Conservation (phyloP, 352 stramenopile genomes). For the Blastocystis sp. region DNA sequence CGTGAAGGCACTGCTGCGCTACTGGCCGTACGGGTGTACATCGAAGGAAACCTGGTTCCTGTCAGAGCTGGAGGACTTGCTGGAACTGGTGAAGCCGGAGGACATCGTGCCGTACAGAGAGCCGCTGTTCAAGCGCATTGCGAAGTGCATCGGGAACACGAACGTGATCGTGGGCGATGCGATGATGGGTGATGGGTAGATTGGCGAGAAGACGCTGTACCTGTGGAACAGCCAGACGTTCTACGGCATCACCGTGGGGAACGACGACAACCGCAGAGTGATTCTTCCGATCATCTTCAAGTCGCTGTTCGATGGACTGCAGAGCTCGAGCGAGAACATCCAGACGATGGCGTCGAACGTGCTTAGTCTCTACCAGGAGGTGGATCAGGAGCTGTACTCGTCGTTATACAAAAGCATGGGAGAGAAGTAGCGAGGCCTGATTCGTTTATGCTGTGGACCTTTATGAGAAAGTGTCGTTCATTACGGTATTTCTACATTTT, state of each 20-base stretch:
- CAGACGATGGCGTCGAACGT: constrained; percentile 86
- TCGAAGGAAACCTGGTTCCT: constrained; percentile 86
- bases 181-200: constrained; percentile 69
- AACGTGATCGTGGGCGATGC: constrained; percentile 74
- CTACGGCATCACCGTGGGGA: constrained; percentile 88
- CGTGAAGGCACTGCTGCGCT: constrained; percentile 71
- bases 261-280: constrained; percentile 84
- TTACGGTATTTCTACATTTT: constrained; percentile 3
- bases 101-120: constrained; percentile 73
- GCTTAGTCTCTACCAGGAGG: constrained; percentile 84
- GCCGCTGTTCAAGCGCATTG: constrained; percentile 71
- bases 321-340: constrained; percentile 92
- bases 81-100: constrained; percentile 87
- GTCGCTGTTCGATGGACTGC: constrained; percentile 80
- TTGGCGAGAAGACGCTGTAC: constrained; percentile 91
- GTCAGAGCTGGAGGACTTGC: constrained; percentile 96
- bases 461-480: background rate
- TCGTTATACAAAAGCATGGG: constrained; percentile 2
- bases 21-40: constrained; percentile 72
- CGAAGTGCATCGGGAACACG: constrained; percentile 72
- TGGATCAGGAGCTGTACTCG: constrained; percentile 81
- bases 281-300: constrained; percentile 92
- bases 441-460: background rate
- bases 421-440: background rate
- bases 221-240: constrained; percentile 98